Evolutionary conservation across 805 yeast species (phyloP), one percentile per base, ranked within the genome.

Genomic region (Saturnispora sekii): DNA sequence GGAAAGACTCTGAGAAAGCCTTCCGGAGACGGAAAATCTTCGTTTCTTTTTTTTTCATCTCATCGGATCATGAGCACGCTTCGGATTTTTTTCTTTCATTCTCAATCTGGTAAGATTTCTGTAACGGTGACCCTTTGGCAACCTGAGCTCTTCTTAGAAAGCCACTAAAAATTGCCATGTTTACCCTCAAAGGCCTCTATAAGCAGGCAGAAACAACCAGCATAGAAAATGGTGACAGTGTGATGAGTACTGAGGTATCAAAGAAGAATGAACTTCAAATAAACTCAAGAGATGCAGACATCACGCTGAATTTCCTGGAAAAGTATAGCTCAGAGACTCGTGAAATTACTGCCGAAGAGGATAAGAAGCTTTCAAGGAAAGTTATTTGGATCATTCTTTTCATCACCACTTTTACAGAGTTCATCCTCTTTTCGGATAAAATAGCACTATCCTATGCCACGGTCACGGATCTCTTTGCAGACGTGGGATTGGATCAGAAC

Each of bases 381-480:
- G 46, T 54, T 2, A 51, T 54, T 17, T 38, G 52, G 4, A 52
- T 52, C 4, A 50, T 65, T 14, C 46, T 66, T 29, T 52, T 60
- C 0, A 41, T 62, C 32, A 40, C 56, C 5, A 47, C 53, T 16
- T 31, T 53, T 5, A 52, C 61, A 14, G 51, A 58, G 45, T 53
- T 59, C 5, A 44, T 60, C 16, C 40, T 65, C 14, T 65, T 60
- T 52, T 60, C 69, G 46, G 75, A 71, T 52, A 71, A 71, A 48
- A 65, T 69, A 12, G 63, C 73, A 1, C 48, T 70, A 21, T 60
- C 69, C 1, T 71, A 70, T 53, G 60, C 68, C 3, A 56, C 70
- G 0, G 61, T 69, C 32, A 55, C 68, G 26, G 79, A 70, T 1
- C 57, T 76, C 26, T 72, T 65, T 58, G 67, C 61, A 7, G 76